Evolutionary conservation across 2,329 filamentous ascomycete species (phyloP).

Genomic region (Exophiala phaeomuriformis): DNA sequence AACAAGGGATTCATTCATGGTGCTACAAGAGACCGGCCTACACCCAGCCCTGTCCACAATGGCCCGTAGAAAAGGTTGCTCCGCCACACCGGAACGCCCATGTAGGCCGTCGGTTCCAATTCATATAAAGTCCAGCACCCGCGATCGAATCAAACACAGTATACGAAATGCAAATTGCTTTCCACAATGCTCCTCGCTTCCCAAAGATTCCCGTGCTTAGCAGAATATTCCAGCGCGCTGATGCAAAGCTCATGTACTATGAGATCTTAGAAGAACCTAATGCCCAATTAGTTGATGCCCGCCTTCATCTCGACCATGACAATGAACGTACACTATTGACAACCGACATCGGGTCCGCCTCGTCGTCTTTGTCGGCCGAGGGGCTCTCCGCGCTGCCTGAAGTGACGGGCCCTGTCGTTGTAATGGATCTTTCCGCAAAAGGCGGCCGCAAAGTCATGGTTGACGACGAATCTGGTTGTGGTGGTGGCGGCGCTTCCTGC

Average conservation of each 20-base stretch:
- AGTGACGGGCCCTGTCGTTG: constrained; percentile 56
- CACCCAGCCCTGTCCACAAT: too few relatives aligned
- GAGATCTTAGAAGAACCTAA: constrained; percentile 23
- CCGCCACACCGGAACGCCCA: too few relatives aligned
- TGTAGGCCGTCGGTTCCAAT: too few relatives aligned
- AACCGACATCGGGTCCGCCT: constrained; percentile 49
- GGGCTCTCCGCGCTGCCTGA: constrained; percentile 56
- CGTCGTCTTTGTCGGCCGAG: constrained; percentile 52
- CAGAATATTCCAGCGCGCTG: neutral
- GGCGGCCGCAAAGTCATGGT: constrained; percentile 38
- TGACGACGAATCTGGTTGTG: neutral
- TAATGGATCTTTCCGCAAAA: constrained; percentile 59
- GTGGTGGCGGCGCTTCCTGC: neutral
- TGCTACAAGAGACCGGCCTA: too few relatives aligned
- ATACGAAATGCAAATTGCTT: neutral
- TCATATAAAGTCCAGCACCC: too few relatives aligned
- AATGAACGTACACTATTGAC: constrained; percentile 20
- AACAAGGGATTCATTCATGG: too few relatives aligned
- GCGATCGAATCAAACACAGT: neutral
- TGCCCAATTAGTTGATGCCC: constrained; percentile 13
- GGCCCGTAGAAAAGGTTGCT: too few relatives aligned
- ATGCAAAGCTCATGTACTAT: constrained; percentile 21
- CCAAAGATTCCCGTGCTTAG: neutral
- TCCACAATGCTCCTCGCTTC: constrained; percentile 5
- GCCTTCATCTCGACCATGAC: constrained; percentile 16